A percentile compares a stretch with the other conserved stretches of the same genome.
phyloP scores from a whole-genome alignment of 345 rosid genomes.

The Hirschfeldia incana region DNA sequence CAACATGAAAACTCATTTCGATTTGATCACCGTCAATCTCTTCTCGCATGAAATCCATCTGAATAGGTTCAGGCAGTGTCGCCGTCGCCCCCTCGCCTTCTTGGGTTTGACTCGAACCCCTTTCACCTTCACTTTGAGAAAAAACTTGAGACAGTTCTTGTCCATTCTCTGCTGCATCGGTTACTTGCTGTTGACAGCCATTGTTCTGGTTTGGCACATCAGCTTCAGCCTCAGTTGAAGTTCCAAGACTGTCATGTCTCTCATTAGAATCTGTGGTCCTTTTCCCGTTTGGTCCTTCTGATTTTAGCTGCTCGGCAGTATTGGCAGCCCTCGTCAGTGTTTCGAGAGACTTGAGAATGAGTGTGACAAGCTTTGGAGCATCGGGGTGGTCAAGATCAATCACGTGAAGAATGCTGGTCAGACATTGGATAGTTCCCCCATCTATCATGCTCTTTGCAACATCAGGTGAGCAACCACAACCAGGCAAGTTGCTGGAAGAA shows the following conservation, averaged over 20 bases:
- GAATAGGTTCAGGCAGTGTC: slow-evolving; percentile 55
- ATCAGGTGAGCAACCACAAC: slow-evolving; percentile 86
- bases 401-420: slow-evolving; percentile 78
- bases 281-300: slow-evolving; percentile 66
- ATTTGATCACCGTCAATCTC: slow-evolving; percentile 85
- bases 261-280: slow-evolving; percentile 50
- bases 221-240: slow-evolving; percentile 48
- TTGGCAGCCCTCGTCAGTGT: slow-evolving; percentile 91
- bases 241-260: slow-evolving; percentile 51
- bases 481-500: slow-evolving; percentile 75
- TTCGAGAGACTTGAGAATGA: slow-evolving; percentile 83
- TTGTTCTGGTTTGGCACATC: slow-evolving; percentile 51
- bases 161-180: slow-evolving; percentile 48
- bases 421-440: slow-evolving; percentile 78
- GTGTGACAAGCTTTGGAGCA: slow-evolving; percentile 84
- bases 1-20: slow-evolving; percentile 80
- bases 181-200: slow-evolving; percentile 47
- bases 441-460: slow-evolving; percentile 96
- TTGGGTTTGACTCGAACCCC: slow-evolving; percentile 49
- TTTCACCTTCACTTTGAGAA: slow-evolving; percentile 51
- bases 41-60: slow-evolving; percentile 84
- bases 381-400: slow-evolving; percentile 96
- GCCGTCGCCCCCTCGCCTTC: slow-evolving; percentile 54
- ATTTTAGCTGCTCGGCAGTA: slow-evolving; percentile 72
- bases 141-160: slow-evolving; percentile 53